Evolutionary conservation across 2,329 filamentous ascomycete genomes (phyloP), one percentile per base, ranked within the genome.

Genomic region (Dactylellina drechsleri): DNA sequence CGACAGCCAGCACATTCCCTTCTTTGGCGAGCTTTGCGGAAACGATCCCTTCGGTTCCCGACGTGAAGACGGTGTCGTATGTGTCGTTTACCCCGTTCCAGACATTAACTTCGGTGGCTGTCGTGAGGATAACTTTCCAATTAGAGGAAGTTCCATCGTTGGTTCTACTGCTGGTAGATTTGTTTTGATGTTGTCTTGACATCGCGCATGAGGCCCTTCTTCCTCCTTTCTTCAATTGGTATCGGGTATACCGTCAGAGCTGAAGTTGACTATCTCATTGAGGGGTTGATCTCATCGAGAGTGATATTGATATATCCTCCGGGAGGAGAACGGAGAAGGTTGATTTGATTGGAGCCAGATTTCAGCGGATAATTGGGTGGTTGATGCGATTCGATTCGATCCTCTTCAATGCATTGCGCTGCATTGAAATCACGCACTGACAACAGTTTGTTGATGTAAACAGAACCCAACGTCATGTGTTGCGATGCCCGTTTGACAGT

Each of bases 41-140:
- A 50, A 79, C 76, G 57, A 79, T 79, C 16, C 79, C 78, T 53
- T 78, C 77, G 23, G 78, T 77, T 15, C 72, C 77, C 43, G 78
- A 79, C n/a, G 77, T 78, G 67, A 79, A 79, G 10, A 79, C 77
- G 31, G 66, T 73, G 31, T 77, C 77, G 40, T 77, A 79, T 20
- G 74, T 75, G 16, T 62, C 47, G 15, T 58, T 43, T 31, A 54
- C 36, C 57, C 71, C 61, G 66, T 78, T 76, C 79, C 79, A 79
- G 28, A 78, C 76, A 53, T 66, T 70, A 45, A 79, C 77, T 40
- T 78, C 76, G 5, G 71, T 79, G 31, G 74, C 76, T 50, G 78
- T 79, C 7, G 79, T 78, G 52, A 79, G 61, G 43, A 79, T 77
- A 43, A 79, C 66, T 64, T 79, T 79, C 79, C 79, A 79, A 45